Evolutionary conservation across 225 moss, liverwort and hornwort species (phyloP), one percentile per base, ranked within the genome.

Genomic region (Marchantia paleacea): DNA sequence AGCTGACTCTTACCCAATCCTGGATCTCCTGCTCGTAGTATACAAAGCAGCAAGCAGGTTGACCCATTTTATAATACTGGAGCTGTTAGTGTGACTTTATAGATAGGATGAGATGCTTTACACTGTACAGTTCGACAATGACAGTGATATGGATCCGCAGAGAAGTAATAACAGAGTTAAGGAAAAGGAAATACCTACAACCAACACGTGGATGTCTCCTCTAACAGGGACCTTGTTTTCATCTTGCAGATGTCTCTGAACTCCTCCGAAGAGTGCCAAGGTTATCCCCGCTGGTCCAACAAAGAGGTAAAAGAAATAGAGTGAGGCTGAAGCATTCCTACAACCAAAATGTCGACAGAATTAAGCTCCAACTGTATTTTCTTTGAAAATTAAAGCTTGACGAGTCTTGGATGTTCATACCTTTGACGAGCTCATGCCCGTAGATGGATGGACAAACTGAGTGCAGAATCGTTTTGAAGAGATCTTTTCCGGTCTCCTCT

Each of bases 341-440:
- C 39, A 39, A 39, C 13, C 29, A 67, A 28, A 30, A 13, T 8
- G 12, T 29, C 25, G 24, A 30, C 12, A 30, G 28, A 30, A 10
- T 6, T 13, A 13, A 29, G 0, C 24, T 62, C 8, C 28, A 22
- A 22, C 70, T 49, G 28, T 18, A 19, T 20, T 1, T 71, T 47
- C 22, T 16, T 30, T 48, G 52, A 50, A n/a, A 52, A 51, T 0
- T 18, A 16, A 50, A 50, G 0, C 18, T 10, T 10, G 8, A 50
- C 24, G 72, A 24, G 25, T 66, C 39, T 29, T 0, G 25, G 47
- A 22, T 51, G 12, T 29, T 65, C 58, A 49, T 75, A 97, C 97
- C 97, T 94, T 99, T 99, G n/a, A 95, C 95, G 74, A 95, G 83
- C 85, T 99, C 97, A 75, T 99, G 97, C 60, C 97, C 97, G 58